Evolutionary conservation across 208 protist species (phyloP).

Genomic region (Crithidia expoeki): DNA sequence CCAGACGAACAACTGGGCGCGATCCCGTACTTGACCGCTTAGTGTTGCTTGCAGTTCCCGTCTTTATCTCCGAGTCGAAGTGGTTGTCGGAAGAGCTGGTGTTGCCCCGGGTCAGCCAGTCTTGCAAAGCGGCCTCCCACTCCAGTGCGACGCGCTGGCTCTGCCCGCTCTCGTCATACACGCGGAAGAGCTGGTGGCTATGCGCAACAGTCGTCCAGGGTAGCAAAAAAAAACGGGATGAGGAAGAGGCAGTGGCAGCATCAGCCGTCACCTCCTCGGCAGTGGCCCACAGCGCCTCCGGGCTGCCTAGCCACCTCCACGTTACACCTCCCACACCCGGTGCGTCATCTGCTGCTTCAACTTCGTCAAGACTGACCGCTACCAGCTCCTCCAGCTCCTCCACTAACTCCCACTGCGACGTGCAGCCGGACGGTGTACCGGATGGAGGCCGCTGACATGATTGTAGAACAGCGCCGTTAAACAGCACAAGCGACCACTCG

Average conservation of each 20-base stretch:
- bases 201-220: slow-evolving; percentile 76
- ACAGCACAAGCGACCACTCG: slow-evolving; percentile 28
- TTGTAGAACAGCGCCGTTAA: not conserved
- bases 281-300: slow-evolving; percentile 42
- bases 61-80: not conserved
- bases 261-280: slow-evolving; percentile 4
- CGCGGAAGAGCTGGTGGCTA: slow-evolving; percentile 60
- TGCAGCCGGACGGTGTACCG: slow-evolving; percentile 18
- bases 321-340: not conserved
- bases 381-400: slow-evolving; percentile 48
- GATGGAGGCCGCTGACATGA: slow-evolving; percentile 11
- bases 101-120: slow-evolving; percentile 22
- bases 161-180: slow-evolving; percentile 88
- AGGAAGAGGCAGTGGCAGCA: not conserved
- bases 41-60: not conserved
- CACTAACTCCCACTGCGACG: slow-evolving; percentile 44
- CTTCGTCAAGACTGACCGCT: not conserved
- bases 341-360: not conserved
- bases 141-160: slow-evolving; percentile 38
- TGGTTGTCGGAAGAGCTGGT: not conserved
- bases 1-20: slow-evolving; percentile 44
- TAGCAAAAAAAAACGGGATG: slow-evolving; percentile 46
- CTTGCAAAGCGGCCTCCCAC: slow-evolving; percentile 54
- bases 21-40: not conserved
- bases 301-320: slow-evolving; percentile 70